A percentile compares a stretch with the other conserved stretches of the same genome.
Conservation (phyloP, 352 stramenopile species). For the Blastocystis sp. region DNA sequence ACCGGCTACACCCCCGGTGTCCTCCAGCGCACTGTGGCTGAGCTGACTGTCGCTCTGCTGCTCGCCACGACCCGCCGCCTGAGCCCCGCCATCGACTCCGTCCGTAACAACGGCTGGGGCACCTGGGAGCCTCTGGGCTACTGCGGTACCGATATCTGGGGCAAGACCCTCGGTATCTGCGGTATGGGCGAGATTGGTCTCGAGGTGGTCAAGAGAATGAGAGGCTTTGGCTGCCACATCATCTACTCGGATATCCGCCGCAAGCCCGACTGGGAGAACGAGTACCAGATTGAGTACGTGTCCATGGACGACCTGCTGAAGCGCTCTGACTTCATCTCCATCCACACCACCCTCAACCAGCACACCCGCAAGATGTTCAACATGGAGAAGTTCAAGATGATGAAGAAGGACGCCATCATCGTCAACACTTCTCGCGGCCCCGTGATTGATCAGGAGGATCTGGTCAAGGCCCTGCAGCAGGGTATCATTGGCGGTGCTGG, state of each 20-base stretch:
- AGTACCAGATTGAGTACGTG: constrained; percentile 76
- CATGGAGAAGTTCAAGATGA: constrained; percentile 77
- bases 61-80: constrained; percentile 77
- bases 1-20: constrained; percentile 82
- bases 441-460: constrained; percentile 80
- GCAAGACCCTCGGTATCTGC: constrained; percentile 79
- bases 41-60: constrained; percentile 78
- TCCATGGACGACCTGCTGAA: constrained; percentile 78
- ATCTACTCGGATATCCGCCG: constrained; percentile 76
- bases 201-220: constrained; percentile 79
- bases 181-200: constrained; percentile 83
- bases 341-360: constrained; percentile 80
- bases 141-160: constrained; percentile 77
- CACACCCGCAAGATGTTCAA: constrained; percentile 78
- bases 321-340: constrained; percentile 82
- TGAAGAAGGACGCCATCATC: constrained; percentile 82
- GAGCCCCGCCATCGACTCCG: constrained; percentile 78
- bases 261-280: constrained; percentile 74
- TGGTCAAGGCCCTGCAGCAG: constrained; percentile 74
- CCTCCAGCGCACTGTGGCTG: constrained; percentile 79
- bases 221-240: constrained; percentile 80
- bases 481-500: constrained; percentile 74
- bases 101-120: constrained; percentile 78
- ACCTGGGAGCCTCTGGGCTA: constrained; percentile 78
- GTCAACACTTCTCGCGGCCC: constrained; percentile 86